phyloP scores from a whole-genome alignment of 2,329 filamentous ascomycete species.

The Raffaelea albimanens region DNA sequence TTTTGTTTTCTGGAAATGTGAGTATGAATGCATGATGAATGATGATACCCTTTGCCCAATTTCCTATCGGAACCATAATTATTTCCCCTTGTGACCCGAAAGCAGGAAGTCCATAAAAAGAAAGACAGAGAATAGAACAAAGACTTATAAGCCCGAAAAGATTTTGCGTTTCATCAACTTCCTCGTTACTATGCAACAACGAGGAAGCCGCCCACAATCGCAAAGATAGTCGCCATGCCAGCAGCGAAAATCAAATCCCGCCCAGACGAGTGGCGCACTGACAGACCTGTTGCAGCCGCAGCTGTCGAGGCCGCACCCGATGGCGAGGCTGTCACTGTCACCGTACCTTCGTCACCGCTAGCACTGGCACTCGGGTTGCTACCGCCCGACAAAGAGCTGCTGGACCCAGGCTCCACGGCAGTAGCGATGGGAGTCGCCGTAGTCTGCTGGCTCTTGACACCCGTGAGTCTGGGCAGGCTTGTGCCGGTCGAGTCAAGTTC shows the following conservation, averaged over 20 bases:
- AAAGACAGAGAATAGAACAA: no score
- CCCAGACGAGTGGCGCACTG: slow-evolving; percentile 4
- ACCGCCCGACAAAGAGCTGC: background rate
- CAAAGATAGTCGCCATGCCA: slow-evolving; percentile 15
- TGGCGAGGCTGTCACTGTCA: slow-evolving; percentile 7
- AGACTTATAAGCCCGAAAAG: no score
- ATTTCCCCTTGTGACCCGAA: no score
- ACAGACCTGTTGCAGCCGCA: slow-evolving; percentile 8
- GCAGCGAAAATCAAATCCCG: slow-evolving; percentile 12
- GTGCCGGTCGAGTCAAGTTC: slow-evolving; percentile 30
- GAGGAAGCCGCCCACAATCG: slow-evolving; percentile 18
- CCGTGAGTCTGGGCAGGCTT: slow-evolving; percentile 32
- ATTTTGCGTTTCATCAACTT: no score
- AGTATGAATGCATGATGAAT: no score
- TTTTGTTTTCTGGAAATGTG: no score
- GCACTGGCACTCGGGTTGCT: background rate
- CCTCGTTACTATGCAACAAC: slow-evolving; percentile 17
- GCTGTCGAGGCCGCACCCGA: background rate
- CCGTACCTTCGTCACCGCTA: slow-evolving; percentile 7
- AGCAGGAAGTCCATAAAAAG: no score
- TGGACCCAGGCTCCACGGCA: background rate
- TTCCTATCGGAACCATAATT: no score
- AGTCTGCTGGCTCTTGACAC: slow-evolving; percentile 28
- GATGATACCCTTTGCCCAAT: no score
- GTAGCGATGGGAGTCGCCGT: slow-evolving; percentile 1